Percentiles rank a stretch among this genome's conserved stretches.
phyloP scores from a whole-genome alignment of 768 basidiomycete species.

The Lactifluus piperatus region DNA sequence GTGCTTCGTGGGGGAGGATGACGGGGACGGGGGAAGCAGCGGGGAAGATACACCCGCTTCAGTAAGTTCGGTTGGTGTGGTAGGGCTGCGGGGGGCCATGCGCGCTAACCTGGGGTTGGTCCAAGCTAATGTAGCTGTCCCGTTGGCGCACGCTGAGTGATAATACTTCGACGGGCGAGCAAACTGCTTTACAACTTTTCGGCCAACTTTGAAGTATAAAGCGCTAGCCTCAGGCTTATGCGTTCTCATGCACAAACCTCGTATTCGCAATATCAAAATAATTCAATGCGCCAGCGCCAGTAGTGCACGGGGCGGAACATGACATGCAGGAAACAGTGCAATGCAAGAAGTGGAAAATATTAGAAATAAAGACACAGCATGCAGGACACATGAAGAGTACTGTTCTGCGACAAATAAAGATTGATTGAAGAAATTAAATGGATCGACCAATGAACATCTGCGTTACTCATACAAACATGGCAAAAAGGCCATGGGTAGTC shows the following conservation, averaged over 20 bases:
- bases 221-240: neutral
- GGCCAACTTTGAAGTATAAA: too few species aligned
- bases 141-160: too few species aligned
- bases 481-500: neutral
- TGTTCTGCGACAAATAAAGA: conserved; percentile 5
- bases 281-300: neutral
- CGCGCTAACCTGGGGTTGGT: neutral
- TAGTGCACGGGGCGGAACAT: neutral
- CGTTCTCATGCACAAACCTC: neutral
- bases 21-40: neutral
- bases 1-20: neutral
- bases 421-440: neutral
- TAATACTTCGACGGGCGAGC: neutral
- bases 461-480: conserved; percentile 1
- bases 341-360: neutral
- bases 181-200: neutral
- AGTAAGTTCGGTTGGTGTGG: neutral
- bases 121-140: neutral
- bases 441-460: neutral
- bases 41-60: conserved; percentile 11
- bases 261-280: neutral
- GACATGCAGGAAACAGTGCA: neutral
- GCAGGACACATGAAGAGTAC: conserved; percentile 1
- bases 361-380: conserved; percentile 3
- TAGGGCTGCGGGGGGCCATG: neutral